Percentiles rank a stretch among this genome's conserved stretches.
Evolutionary conservation across 257 asterid species (phyloP).

Genomic region (Ballota nigra): DNA sequence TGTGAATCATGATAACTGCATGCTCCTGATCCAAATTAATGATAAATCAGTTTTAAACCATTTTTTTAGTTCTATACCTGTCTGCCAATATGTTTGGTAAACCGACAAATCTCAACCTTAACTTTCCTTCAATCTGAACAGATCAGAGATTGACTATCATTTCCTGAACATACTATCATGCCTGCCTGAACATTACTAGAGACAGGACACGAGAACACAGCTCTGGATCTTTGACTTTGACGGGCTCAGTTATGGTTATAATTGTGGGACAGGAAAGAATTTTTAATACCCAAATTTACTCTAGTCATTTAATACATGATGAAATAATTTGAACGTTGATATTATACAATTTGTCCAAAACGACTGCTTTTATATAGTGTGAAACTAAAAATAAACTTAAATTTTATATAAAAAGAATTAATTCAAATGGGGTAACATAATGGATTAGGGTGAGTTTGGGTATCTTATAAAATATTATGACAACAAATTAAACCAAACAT

Average conservation of each 20-base stretch:
- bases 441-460: neutral
- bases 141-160: conserved; percentile 7
- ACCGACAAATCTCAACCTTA: neutral
- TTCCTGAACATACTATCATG: neutral
- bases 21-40: conserved; percentile 1
- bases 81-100: neutral
- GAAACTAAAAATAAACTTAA: neutral
- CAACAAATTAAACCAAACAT: neutral
- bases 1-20: conserved; percentile 1
- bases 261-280: neutral
- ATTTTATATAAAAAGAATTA: neutral
- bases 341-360: neutral
- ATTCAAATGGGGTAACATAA: neutral
- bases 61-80: neutral
- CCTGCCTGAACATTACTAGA: neutral
- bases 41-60: neutral
- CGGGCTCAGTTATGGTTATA: neutral
- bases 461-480: neutral
- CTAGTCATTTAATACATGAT: neutral
- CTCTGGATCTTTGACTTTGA: neutral
- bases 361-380: neutral
- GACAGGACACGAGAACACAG: neutral
- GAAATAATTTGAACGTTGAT: neutral
- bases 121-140: neutral
- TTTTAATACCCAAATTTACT: neutral